Evolutionary conservation across 306 rosid species (phyloP).

Genomic region (Prunus davidiana): DNA sequence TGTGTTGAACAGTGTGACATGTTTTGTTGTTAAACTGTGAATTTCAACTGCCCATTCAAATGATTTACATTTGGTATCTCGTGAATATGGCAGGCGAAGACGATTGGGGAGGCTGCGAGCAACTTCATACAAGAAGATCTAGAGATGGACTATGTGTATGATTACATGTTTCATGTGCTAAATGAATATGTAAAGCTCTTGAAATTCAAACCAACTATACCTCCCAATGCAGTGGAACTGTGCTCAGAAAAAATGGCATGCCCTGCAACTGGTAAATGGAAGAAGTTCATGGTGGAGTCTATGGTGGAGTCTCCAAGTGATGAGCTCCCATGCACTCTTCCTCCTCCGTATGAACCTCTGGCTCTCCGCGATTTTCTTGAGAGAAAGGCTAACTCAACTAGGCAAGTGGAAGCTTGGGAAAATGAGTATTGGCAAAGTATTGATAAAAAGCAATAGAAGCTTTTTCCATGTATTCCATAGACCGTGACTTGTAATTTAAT

Average conservation of each 20-base stretch:
- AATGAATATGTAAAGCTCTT: slow-evolving; percentile 65
- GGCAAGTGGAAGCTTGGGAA: slow-evolving; percentile 65
- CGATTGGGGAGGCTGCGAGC: slow-evolving; percentile 58
- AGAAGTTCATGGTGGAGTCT: slow-evolving; percentile 61
- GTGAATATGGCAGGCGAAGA: slow-evolving; percentile 32
- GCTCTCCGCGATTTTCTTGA: slow-evolving; percentile 21
- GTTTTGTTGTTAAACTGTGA: neutral
- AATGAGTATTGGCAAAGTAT: slow-evolving; percentile 2
- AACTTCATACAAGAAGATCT: slow-evolving; percentile 54
- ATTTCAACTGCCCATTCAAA: neutral
- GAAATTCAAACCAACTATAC: slow-evolving; percentile 46
- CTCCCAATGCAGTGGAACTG: slow-evolving; percentile 49
- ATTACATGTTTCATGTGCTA: slow-evolving; percentile 77
- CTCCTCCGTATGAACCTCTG: slow-evolving; percentile 46
- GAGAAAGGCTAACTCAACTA: slow-evolving; percentile 35
- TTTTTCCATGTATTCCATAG: neutral
- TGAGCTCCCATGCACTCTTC: slow-evolving; percentile 52
- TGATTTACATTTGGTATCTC: neutral
- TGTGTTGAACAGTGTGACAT: neutral
- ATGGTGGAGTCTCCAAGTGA: slow-evolving; percentile 56
- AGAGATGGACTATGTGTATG: slow-evolving; percentile 66
- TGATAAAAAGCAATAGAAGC: slow-evolving; percentile 11
- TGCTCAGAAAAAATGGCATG: slow-evolving; percentile 54
- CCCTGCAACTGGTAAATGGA: slow-evolving; percentile 26
- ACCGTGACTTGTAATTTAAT: neutral